Conservation (phyloP, 2,329 filamentous ascomycete genomes). For the Dothistroma septosporum region DNA sequence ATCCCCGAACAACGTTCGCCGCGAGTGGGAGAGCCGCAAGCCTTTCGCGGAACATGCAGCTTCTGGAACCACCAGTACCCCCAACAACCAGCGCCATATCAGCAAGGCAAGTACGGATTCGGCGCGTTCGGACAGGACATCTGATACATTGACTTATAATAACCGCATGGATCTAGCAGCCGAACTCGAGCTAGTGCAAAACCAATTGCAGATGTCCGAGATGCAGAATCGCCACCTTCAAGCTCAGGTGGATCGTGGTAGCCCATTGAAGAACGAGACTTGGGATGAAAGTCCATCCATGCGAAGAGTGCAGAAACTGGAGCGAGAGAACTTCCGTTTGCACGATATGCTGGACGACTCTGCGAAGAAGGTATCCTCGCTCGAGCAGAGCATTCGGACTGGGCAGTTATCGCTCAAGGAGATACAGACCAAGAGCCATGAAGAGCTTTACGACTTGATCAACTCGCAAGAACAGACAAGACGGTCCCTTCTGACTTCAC, state of each 20-base stretch:
- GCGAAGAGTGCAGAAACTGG: slow-evolving; percentile 81
- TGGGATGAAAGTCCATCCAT: slow-evolving; percentile 71
- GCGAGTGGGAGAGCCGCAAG: slow-evolving; percentile 55
- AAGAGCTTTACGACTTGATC: slow-evolving; percentile 87
- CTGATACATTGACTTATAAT: slow-evolving; percentile 78
- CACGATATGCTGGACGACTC: slow-evolving; percentile 96
- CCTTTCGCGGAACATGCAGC: slow-evolving; percentile 61
- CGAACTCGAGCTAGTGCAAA: slow-evolving; percentile 87
- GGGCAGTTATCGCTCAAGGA: slow-evolving; percentile 87
- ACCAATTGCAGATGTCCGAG: slow-evolving; percentile 85
- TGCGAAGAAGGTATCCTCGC: slow-evolving; percentile 79
- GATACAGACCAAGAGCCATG: slow-evolving; percentile 87
- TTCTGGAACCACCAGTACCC: slow-evolving; percentile 56
- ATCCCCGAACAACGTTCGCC: slow-evolving; percentile 68
- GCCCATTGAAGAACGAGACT: slow-evolving; percentile 54
- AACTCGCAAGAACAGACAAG: slow-evolving; percentile 90
- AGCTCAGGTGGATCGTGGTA: slow-evolving; percentile 68
- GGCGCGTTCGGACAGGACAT: slow-evolving; percentile 75
- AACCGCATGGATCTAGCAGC: slow-evolving; percentile 86
- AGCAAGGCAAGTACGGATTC: slow-evolving; percentile 69
- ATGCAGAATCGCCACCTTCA: slow-evolving; percentile 95
- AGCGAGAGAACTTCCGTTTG: slow-evolving; percentile 83
- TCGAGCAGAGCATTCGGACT: slow-evolving; percentile 81
- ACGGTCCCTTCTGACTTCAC: slow-evolving; percentile 72
- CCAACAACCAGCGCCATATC: slow-evolving; percentile 64